Conservation (phyloP, 2,329 filamentous ascomycete genomes). For the Zasmidium cellare region DNA sequence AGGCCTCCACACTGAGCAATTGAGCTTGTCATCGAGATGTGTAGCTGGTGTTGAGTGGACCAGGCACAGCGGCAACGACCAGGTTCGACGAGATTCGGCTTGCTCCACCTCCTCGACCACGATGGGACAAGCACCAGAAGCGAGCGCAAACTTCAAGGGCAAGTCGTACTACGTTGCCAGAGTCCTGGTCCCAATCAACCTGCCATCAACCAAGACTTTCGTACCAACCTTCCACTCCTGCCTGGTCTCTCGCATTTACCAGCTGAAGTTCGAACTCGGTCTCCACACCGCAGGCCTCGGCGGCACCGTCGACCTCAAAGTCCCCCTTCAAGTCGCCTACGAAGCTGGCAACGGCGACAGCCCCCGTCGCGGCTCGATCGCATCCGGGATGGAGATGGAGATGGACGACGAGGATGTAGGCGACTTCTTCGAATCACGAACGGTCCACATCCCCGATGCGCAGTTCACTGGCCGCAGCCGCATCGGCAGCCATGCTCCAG, state of each 20-base stretch:
- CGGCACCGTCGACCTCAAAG: constrained; percentile 42
- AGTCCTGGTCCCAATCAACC: constrained; percentile 63
- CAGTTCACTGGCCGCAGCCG: constrained; percentile 26
- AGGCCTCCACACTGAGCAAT: constrained; percentile 54
- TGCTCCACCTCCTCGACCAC: constrained; percentile 30
- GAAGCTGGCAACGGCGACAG: constrained; percentile 14
- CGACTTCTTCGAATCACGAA: constrained; percentile 38
- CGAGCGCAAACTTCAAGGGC: constrained; percentile 45
- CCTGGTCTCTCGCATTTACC: constrained; percentile 64
- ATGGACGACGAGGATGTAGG: constrained; percentile 27
- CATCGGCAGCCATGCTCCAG: constrained; percentile 16
- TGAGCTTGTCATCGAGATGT: constrained; percentile 57
- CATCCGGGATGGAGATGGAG: constrained; percentile 22
- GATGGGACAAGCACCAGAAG: constrained; percentile 34
- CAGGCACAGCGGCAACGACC: constrained; percentile 31
- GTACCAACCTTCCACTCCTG: constrained; percentile 71
- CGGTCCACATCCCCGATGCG: constrained; percentile 32
- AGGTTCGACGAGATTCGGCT: constrained; percentile 43
- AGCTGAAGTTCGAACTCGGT: constrained; percentile 59
- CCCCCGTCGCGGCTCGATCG: constrained; percentile 16
- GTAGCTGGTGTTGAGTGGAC: constrained; percentile 60
- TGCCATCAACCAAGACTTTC: constrained; percentile 61
- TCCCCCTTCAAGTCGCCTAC: constrained; percentile 47
- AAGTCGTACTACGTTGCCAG: constrained; percentile 60
- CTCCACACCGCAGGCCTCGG: constrained; percentile 52